Evolutionary conservation across 768 basidiomycete genomes (phyloP), one percentile per base, ranked within the genome.

Genomic region (Boletus rufocinnamomeus): DNA sequence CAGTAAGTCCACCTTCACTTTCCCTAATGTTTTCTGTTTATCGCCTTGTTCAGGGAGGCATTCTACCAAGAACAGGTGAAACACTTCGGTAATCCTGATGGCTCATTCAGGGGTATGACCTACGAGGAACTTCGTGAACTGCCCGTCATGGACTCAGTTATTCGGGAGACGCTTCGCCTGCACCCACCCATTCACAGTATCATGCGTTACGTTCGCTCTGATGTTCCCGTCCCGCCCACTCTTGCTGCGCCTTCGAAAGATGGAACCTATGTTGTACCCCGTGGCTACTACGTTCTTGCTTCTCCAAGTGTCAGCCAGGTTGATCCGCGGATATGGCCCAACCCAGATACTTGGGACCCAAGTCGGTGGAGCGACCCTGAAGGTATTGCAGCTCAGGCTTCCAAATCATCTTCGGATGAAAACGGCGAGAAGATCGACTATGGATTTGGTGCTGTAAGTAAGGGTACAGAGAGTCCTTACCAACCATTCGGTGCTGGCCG

Each of bases 401-500:
- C 84, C 67, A 85, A 84, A 66, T 80, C 82, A 63, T 94, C 97
- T 68, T 74, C 77, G 41, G 91, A 91, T 65, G 86, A 86, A 65
- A 74, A 75, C 34, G 89, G 92, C 56, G 93, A 96, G 74, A 95
- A 95, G 79, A 79, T 98, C 60, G 97, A 99, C 74, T 99, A 89
- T 68, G 97, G 97, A 2, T 99, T 93, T 73, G 97, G 97, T 53
- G 84, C 87, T 59, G 91, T 99, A 52, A 92, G 89, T 77, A 98
- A 98, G 77, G 95, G 95, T 50, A 98, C 95, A 7, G 92, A 95
- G 56, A 92, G 89, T 65, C 93, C 93, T 50, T 98, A 98, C 73
- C 92, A 97, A 71, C 97, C 97, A 2, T 99, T 99, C 67, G 97
- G 97, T 61, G 96, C 97, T 52, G 97, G 97, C 30, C 82, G 91